phyloP scores from a whole-genome alignment of 1,139 yeast species.

The Saccharomyces hybrid region DNA sequence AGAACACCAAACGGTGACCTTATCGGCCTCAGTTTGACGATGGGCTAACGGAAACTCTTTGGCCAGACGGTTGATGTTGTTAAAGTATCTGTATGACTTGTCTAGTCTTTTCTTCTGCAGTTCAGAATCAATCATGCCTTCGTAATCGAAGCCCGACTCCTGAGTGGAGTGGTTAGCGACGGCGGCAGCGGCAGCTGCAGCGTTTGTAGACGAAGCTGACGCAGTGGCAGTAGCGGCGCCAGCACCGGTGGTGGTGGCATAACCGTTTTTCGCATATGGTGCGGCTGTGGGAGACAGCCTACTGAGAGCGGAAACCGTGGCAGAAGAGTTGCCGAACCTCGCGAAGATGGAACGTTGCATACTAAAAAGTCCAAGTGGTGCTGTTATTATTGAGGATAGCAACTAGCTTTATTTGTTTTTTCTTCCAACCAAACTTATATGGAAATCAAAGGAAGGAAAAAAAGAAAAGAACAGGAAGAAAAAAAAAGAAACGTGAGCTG shows the following conservation, averaged over 20 bases:
- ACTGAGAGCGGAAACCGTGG: not conserved
- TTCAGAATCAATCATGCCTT: constrained; percentile 54
- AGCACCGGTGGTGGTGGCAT: constrained; percentile 14
- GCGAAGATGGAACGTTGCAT: not conserved
- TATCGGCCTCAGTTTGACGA: constrained; percentile 61
- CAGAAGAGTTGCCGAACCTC: not conserved
- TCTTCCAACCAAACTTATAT: not conserved
- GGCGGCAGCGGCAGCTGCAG: constrained; percentile 30
- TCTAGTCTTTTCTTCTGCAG: constrained; percentile 70
- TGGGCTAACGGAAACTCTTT: constrained; percentile 91
- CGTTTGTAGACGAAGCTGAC: constrained; percentile 35
- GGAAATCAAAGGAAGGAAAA: not conserved
- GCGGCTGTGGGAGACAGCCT: not conserved
- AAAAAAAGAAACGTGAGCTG: not conserved
- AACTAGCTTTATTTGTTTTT: not conserved
- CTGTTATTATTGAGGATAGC: not conserved
- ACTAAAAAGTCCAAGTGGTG: not conserved
- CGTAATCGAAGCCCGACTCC: constrained; percentile 54
- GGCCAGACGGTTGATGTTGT: constrained; percentile 93
- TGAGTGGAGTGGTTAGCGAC: constrained; percentile 33
- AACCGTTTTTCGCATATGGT: not conserved
- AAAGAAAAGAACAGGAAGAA: not conserved
- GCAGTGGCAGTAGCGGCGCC: constrained; percentile 29
- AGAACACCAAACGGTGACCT: constrained; percentile 97
- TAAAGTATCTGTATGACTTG: constrained; percentile 90